Percentiles rank a stretch among this genome's conserved stretches.
phyloP scores from a whole-genome alignment of 495 filamentous ascomycete species.

The Penicillium longicatenatum region DNA sequence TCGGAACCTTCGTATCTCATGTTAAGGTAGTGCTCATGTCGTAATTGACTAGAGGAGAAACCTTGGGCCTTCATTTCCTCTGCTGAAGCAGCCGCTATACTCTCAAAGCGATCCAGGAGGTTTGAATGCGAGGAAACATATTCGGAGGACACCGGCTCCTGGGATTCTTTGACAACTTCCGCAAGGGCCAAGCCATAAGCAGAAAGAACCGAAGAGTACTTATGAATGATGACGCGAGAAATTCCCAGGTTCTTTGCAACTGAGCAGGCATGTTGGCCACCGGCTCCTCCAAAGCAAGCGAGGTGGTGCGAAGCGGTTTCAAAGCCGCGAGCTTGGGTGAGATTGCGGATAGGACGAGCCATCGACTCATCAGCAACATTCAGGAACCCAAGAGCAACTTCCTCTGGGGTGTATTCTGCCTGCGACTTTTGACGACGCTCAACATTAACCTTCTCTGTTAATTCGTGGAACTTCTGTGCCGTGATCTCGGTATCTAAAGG shows the following conservation, averaged over 20 bases:
- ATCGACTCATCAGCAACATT: constrained; percentile 58
- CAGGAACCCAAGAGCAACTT: constrained; percentile 71
- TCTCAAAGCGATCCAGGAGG: constrained; percentile 37
- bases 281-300: constrained; percentile 57
- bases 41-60: constrained; percentile 42
- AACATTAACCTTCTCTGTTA: constrained; percentile 77
- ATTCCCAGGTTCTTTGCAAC: constrained; percentile 55
- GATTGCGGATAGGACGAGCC: constrained; percentile 55
- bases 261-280: constrained; percentile 56
- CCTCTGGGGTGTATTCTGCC: constrained; percentile 77
- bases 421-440: constrained; percentile 54
- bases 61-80: constrained; percentile 42
- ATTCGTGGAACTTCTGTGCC: constrained; percentile 71
- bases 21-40: constrained; percentile 54
- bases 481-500: constrained; percentile 79
- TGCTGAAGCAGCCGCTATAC: constrained; percentile 35
- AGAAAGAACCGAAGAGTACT: constrained; percentile 53
- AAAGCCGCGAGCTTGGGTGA: constrained; percentile 54
- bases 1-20: constrained; percentile 57
- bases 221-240: constrained; percentile 55
- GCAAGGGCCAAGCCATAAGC: constrained; percentile 57
- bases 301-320: constrained; percentile 53
- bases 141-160: constrained; percentile 47
- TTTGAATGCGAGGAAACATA: constrained; percentile 36
- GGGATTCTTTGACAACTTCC: constrained; percentile 54